Base-by-base conservation (phyloP, 176 grass and related monocot species). In the Oropetium thomaeum region DNA sequence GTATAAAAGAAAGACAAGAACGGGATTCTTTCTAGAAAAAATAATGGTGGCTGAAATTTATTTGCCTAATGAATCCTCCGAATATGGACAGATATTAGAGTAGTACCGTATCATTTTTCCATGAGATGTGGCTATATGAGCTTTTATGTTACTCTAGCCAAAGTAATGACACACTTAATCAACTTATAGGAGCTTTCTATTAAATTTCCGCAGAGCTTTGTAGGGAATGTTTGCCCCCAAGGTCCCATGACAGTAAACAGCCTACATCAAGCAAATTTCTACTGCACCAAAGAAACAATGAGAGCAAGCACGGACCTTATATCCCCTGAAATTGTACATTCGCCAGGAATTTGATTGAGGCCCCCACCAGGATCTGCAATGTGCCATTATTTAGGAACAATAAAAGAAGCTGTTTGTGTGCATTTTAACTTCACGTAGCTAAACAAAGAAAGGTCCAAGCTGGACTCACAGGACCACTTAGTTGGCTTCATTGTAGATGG, bases 401-500 rank as follows among this genome's bases (percentile, higher is more conserved):
- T n/a, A n/a, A n/a, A n/a, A n/a, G n/a, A n/a, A n/a, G n/a, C n/a
- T n/a, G n/a, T 75, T 14, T 15, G 28, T 69, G 10, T 32, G 17
- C 10, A 22, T 44, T 29, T 60, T 12, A 35, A 62, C 26, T 29
- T 48, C 23, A 54, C 6, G 45, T 17, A 43, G 62, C 20, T 20
- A 62, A 37, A 48, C 37, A 57, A 64, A 74, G 52, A 73, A 20
- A 84, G 15, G 48, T 71, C 23, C 11, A 79, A 22, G 63, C 41
- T 51, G 62, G 19, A 83, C 89, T 79, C 86, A 99, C 91, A 99
- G 73, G 79, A 90, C 96, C 91, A 99, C 72, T 99, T 88, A 67
- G 96, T 99, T 76, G 96, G 96, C 75, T 99, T 99, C 84, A 99
- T 94, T 5, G 96, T 99, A 47, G 96, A 99, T 69, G 96, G 96